Base-by-base conservation (phyloP, 495 filamentous ascomycete genomes). In the Aspergillus taichungensis region DNA sequence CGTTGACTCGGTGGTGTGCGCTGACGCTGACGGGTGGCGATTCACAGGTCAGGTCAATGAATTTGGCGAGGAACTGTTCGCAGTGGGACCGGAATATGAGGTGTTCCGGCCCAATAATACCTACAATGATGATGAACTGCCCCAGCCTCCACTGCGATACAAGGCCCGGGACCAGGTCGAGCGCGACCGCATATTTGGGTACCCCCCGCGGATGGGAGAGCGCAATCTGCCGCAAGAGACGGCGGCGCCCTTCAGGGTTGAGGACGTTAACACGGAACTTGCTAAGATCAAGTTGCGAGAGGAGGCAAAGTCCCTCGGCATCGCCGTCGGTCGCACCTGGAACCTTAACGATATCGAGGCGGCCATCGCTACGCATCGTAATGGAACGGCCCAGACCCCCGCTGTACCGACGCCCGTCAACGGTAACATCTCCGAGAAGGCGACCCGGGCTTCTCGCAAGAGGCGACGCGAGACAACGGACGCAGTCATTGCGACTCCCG, bases 141-240 rank as follows among this genome's bases (percentile, higher is more conserved):
- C 61, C 2, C 49, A 42, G 7, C 67, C 66, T 10, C 67, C 66
- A 3, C 37, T 63, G 8, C 57, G 61, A 3, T 39, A 62, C 30
- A 63, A 59, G 14, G 55, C 58, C 0, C 29, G 51, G 3, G 45
- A 61, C 5, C 62, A 71, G 34, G 49, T 53, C 14, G 49, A 55
- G n/a, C 55, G 42, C 11, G 63, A 71, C 33, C 37, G 45, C 1
- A 51, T 61, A 9, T 61, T 63, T 40, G 66, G 70, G 0, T 72
- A 60, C 43, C 67, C 70, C 3, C 70, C 70, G 0, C 54, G 54
- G 18, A 52, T 67, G 12, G 70, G 68, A 4, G 52, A 64, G 30
- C 64, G 67, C 4, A 72, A 74, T 42, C 28, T 67, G 11, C 65
- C 62, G 3, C 51, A 40, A 31, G 46, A 37, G 11, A 35, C 13